Evolutionary conservation across 331 rosid genomes (phyloP).

Genomic region (Quercus tomentella): DNA sequence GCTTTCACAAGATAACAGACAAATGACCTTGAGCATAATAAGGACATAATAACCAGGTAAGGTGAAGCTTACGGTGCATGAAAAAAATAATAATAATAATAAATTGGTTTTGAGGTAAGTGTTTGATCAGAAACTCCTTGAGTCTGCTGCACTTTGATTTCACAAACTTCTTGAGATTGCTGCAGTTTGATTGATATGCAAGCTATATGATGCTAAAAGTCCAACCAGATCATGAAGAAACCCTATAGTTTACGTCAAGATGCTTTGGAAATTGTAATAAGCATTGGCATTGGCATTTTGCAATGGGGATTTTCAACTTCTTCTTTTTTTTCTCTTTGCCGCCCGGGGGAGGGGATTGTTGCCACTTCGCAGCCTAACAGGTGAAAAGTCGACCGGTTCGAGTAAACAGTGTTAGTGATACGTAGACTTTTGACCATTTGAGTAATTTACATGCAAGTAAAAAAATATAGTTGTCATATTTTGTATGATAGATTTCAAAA

Average conservation of each 20-base stretch:
- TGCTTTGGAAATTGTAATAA: neutral
- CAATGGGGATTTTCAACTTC: neutral
- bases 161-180: neutral
- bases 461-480: too few species aligned
- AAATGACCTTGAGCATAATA: neutral
- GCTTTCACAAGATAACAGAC: neutral
- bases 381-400: too few species aligned
- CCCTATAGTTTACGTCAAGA: neutral
- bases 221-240: neutral
- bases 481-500: too few species aligned
- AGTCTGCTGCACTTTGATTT: neutral
- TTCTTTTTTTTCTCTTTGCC: too few species aligned
- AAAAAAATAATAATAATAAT: neutral
- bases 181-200: neutral
- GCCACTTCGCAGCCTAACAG: too few species aligned
- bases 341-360: too few species aligned
- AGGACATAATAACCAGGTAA: neutral
- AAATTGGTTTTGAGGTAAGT: neutral
- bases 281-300: neutral
- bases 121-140: neutral
- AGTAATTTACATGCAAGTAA: too few species aligned
- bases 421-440: too few species aligned
- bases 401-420: too few species aligned
- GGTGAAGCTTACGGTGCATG: neutral
- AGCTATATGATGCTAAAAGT: neutral